Conservation (phyloP, 2,329 filamentous ascomycete species). For the Monosporascus sp. region DNA sequence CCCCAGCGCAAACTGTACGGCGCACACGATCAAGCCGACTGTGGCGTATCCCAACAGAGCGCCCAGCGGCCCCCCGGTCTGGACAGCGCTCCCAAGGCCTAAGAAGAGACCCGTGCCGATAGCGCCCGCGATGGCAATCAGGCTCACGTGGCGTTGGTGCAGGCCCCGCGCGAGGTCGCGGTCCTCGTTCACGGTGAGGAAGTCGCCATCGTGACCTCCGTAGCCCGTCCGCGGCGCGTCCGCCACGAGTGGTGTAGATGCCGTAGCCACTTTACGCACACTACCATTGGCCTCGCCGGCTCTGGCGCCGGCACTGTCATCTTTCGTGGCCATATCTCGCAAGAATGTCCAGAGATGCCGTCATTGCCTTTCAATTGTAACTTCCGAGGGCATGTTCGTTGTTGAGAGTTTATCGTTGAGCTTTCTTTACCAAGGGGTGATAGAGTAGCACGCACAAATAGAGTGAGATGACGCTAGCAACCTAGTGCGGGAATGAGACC, state of each 20-base stretch:
- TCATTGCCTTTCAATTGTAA: no score
- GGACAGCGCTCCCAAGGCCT: slow-evolving; percentile 49
- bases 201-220: slow-evolving; percentile 33
- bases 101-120: slow-evolving; percentile 59
- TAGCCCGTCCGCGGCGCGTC: not conserved
- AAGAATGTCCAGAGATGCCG: no score
- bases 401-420: no score
- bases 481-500: not conserved
- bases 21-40: slow-evolving; percentile 51
- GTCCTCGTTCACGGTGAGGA: slow-evolving; percentile 44
- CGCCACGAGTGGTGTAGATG: not conserved
- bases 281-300: no score
- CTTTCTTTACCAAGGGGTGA: not conserved
- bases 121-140: slow-evolving; percentile 57
- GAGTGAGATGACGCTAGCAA: not conserved
- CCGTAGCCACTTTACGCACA: no score
- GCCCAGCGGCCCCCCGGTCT: slow-evolving; percentile 43
- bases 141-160: slow-evolving; percentile 52
- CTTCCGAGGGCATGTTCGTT: no score
- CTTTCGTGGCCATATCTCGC: no score
- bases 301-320: no score
- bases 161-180: slow-evolving; percentile 44
- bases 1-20: slow-evolving; percentile 54
- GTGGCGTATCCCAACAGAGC: slow-evolving; percentile 49
- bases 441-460: not conserved